Conservation (phyloP, 164 flowering plant species). For the Aristolochia fimbriata region DNA sequence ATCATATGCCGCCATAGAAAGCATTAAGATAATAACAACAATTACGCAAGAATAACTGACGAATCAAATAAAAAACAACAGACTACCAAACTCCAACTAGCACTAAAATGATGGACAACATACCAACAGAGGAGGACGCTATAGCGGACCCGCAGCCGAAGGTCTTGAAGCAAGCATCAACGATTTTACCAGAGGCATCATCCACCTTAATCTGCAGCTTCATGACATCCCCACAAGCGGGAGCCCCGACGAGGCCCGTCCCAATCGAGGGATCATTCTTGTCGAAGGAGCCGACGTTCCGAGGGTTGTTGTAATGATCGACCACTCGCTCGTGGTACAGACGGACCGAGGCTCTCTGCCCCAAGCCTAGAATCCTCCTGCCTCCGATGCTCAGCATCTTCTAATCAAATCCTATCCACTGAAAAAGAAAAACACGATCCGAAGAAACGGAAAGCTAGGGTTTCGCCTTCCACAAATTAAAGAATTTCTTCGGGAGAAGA, state of each 20-base stretch:
- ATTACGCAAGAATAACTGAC: neutral
- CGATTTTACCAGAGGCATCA: conserved; percentile 58
- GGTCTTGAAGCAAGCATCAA: conserved; percentile 92
- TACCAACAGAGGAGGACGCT: conserved; percentile 63
- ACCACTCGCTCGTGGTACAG: conserved; percentile 89
- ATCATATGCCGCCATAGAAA: too few species aligned
- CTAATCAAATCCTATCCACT: neutral
- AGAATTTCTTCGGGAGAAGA: too few species aligned
- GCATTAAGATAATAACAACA: neutral
- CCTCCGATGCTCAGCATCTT: conserved; percentile 23
- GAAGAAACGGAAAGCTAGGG: too few species aligned
- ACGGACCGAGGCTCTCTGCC: conserved; percentile 19
- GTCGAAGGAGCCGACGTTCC: conserved; percentile 94
- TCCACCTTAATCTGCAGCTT: conserved; percentile 93
- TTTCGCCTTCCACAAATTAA: too few species aligned
- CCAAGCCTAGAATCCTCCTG: conserved; percentile 22
- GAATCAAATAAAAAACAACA: neutral
- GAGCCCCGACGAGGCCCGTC: conserved; percentile 96
- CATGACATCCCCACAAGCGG: conserved; percentile 99
- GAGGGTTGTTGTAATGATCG: conserved; percentile 91
- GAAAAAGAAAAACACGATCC: too few species aligned
- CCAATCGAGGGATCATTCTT: conserved; percentile 90
- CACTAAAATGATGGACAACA: neutral
- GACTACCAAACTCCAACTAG: neutral
- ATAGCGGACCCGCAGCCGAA: conserved; percentile 76